These are phyloP conservation scores for Adansonia grandidieri DNA, from an alignment of 441 rosid species.

Conservation along the genomic window DNA sequence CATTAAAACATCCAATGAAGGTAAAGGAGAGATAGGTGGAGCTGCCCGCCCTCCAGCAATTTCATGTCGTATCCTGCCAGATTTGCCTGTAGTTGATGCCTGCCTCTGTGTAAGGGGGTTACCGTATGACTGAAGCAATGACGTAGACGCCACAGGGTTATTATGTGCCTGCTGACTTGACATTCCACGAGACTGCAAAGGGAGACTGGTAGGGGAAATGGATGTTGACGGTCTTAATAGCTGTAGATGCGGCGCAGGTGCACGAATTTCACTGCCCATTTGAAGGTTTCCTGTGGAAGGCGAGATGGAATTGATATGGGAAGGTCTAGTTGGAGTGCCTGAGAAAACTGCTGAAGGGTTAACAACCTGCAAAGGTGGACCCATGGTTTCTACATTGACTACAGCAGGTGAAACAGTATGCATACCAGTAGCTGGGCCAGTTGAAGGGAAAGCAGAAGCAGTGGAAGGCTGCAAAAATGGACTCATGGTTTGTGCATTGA, in stretches of 20 bases:
- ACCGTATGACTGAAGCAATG: too few species aligned
- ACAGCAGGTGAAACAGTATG: slow-evolving; percentile 28
- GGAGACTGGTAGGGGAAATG: slow-evolving; percentile 24
- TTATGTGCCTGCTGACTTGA: slow-evolving; percentile 33
- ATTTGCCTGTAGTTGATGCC: slow-evolving; percentile 27
- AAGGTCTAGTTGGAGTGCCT: slow-evolving; percentile 48
- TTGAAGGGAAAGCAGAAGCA: slow-evolving; percentile 21
- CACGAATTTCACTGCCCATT: slow-evolving; percentile 47
- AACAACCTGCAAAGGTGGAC: slow-evolving; percentile 35
- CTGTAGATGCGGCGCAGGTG: slow-evolving; percentile 67
- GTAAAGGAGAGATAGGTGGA: neutral
- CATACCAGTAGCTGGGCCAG: slow-evolving; percentile 28
- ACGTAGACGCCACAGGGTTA: neutral
- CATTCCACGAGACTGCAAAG: slow-evolving; percentile 28
- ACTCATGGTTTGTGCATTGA: neutral
- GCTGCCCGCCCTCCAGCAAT: neutral
- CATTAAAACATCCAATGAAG: slow-evolving; percentile 37
- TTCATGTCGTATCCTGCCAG: slow-evolving; percentile 18
- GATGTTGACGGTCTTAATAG: slow-evolving; percentile 53
- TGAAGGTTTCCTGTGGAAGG: slow-evolving; percentile 48
- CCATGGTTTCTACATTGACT: slow-evolving; percentile 16
- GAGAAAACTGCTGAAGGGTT: slow-evolving; percentile 33
- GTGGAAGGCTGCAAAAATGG: neutral
- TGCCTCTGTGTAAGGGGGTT: slow-evolving; percentile 23
- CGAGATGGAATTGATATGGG: slow-evolving; percentile 45